Percentiles rank a stretch among this genome's conserved stretches.
Conservation (phyloP, 345 rosid species). For the Chamaenerion angustifolium region DNA sequence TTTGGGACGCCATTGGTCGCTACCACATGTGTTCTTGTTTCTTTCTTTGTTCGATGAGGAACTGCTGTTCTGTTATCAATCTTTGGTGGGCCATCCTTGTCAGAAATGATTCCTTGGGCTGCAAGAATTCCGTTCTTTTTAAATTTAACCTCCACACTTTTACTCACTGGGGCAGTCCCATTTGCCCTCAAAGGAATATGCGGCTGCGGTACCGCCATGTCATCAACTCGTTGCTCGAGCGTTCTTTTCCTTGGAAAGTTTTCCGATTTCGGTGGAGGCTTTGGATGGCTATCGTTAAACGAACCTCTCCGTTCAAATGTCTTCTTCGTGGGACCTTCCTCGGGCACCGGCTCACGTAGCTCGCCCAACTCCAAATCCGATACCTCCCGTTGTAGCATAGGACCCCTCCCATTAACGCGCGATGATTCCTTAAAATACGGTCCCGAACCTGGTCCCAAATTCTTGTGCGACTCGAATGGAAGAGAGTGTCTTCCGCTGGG, state of each 20-base stretch:
- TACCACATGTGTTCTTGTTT: too few relatives aligned
- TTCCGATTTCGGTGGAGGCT: slow-evolving; percentile 11
- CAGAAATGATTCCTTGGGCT: background rate
- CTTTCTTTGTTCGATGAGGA: too few relatives aligned
- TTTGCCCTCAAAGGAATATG: slow-evolving; percentile 32
- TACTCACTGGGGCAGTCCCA: slow-evolving; percentile 27
- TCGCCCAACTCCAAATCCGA: slow-evolving; percentile 93
- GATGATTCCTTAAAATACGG: slow-evolving; percentile 14
- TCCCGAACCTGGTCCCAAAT: too few relatives aligned
- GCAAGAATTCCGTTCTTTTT: slow-evolving; percentile 19
- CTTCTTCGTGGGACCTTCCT: slow-evolving; percentile 36
- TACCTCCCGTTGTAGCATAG: slow-evolving; percentile 53
- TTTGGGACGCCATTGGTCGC: slow-evolving; percentile 20
- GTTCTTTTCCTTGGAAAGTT: slow-evolving; percentile 21
- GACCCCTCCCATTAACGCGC: slow-evolving; percentile 30
- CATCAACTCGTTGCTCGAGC: slow-evolving; percentile 40
- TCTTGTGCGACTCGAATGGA: slow-evolving; percentile 23
- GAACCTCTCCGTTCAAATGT: slow-evolving; percentile 52
- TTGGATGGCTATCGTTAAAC: slow-evolving; percentile 27
- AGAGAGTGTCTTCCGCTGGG: slow-evolving; percentile 22
- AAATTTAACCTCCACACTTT: slow-evolving; percentile 34
- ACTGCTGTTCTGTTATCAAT: slow-evolving; percentile 12
- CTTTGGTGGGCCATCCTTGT: slow-evolving; percentile 38
- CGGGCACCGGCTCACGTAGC: slow-evolving; percentile 55
- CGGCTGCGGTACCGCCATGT: slow-evolving; percentile 30